Evolutionary conservation across 176 grass and related monocot genomes (phyloP).

Genomic region (Dendrocalamus sinicus): DNA sequence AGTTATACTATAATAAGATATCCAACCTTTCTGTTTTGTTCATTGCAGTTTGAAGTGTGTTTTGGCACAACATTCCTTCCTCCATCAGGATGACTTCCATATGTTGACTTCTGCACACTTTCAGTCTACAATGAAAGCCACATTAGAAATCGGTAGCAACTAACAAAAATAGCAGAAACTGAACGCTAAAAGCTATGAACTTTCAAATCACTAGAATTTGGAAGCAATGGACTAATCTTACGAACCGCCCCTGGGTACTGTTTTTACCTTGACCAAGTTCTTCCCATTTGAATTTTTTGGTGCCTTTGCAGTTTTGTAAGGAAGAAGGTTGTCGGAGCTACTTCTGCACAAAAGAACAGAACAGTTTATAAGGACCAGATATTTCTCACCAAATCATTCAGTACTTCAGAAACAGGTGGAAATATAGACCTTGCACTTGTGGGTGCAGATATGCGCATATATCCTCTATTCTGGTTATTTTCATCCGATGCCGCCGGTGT

Average conservation of each 20-base stretch:
- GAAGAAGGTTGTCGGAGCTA: slow-evolving; percentile 22
- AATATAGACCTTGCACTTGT: slow-evolving; percentile 48
- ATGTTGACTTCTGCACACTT: slow-evolving; percentile 31
- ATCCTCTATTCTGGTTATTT: slow-evolving; percentile 26
- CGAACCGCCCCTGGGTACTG: background rate
- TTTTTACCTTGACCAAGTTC: slow-evolving; percentile 46
- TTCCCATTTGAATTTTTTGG: slow-evolving; percentile 29
- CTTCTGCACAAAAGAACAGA: slow-evolving; percentile 45
- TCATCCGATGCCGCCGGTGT: slow-evolving; percentile 11
- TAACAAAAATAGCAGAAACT: background rate
- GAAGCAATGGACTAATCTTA: background rate
- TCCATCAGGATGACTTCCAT: slow-evolving; percentile 2
- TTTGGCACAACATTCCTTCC: slow-evolving; percentile 28
- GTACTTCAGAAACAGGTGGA: background rate
- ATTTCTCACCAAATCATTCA: slow-evolving; percentile 4
- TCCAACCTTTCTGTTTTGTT: slow-evolving; percentile 48
- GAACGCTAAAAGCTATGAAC: background rate
- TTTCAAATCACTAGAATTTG: background rate
- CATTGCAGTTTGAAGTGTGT: slow-evolving; percentile 1
- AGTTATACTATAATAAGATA: background rate
- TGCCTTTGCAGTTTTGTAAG: slow-evolving; percentile 40
- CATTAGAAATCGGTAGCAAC: slow-evolving; percentile 2
- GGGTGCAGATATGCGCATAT: slow-evolving; percentile 29
- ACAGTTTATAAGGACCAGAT: slow-evolving; percentile 24
- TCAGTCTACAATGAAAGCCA: slow-evolving; percentile 34